Percentiles rank a stretch among this genome's conserved stretches.
Evolutionary conservation across 2,329 filamentous ascomycete genomes (phyloP).

Genomic region (Tolypocladium amazonense): DNA sequence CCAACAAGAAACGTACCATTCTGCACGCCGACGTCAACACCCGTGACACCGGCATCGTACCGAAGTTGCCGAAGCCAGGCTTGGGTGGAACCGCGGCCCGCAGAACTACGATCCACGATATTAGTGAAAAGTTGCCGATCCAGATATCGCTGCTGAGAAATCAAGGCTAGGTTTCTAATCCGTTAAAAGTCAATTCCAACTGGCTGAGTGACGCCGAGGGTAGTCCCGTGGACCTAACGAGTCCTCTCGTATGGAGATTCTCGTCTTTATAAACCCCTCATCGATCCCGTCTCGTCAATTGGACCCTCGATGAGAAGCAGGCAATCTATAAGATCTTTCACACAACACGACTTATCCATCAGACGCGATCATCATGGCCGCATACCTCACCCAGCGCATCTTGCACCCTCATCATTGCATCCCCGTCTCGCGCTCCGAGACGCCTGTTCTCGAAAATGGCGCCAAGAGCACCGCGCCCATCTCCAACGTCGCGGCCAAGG

Average conservation of each 20-base stretch:
- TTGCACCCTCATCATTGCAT: constrained; percentile 16
- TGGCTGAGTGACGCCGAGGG: too few species aligned
- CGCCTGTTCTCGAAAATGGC: constrained; percentile 9
- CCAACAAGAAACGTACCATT: too few species aligned
- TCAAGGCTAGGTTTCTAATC: not conserved
- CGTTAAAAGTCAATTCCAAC: not conserved
- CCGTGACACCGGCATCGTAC: not conserved
- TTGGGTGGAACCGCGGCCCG: not conserved
- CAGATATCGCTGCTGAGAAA: not conserved
- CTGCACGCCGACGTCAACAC: too few species aligned
- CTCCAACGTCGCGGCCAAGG: constrained; percentile 14
- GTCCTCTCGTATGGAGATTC: not conserved
- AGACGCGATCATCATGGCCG: constrained; percentile 10
- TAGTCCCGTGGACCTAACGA: too few species aligned
- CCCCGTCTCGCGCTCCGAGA: constrained; percentile 12
- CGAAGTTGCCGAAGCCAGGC: not conserved
- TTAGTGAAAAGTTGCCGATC: not conserved
- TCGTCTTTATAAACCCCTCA: not conserved
- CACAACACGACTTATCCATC: not conserved
- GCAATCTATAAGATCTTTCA: not conserved
- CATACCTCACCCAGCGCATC: constrained; percentile 15
- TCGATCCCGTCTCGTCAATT: not conserved
- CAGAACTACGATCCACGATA: too few species aligned
- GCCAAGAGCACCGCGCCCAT: constrained; percentile 13
- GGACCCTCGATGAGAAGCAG: not conserved